Evolutionary conservation across 2,329 filamentous ascomycete species (phyloP).

Genomic region (Thielaviopsis punctulata): DNA sequence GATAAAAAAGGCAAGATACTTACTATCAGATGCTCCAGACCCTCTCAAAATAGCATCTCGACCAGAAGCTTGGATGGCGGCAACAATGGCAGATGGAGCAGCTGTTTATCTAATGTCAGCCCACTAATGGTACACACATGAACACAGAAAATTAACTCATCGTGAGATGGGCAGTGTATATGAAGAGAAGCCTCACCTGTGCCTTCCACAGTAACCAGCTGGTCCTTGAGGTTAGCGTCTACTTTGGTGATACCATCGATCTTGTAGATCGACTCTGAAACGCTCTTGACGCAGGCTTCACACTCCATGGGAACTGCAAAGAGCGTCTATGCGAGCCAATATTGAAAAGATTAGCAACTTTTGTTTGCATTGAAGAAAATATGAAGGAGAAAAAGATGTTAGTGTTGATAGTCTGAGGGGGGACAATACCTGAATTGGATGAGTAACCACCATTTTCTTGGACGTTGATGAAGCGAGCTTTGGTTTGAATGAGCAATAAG

Average conservation of each 20-base stretch:
- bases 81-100: conserved; percentile 75
- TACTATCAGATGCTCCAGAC: conserved; percentile 70
- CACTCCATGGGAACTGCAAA: conserved; percentile 93
- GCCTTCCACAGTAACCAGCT: conserved; percentile 71
- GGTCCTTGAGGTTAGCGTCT: conserved; percentile 63
- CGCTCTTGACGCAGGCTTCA: conserved; percentile 71
- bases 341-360: neutral
- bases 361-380: neutral
- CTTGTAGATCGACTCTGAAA: conserved; percentile 62
- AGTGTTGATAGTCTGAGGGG: neutral
- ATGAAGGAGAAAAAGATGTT: neutral
- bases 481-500: neutral
- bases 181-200: conserved; percentile 37
- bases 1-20: conserved; percentile 3
- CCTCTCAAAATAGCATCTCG: conserved; percentile 88
- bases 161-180: neutral
- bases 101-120: conserved; percentile 26
- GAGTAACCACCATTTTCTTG: conserved; percentile 15
- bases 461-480: neutral
- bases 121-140: neutral
- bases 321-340: conserved; percentile 45
- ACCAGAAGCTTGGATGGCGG: conserved; percentile 75
- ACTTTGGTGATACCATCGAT: conserved; percentile 69
- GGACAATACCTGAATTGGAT: conserved; percentile 15
- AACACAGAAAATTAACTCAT: neutral